Evolutionary conservation across 139 green algal genomes (phyloP).

Genomic region (Mesotaenium endlicherianum): DNA sequence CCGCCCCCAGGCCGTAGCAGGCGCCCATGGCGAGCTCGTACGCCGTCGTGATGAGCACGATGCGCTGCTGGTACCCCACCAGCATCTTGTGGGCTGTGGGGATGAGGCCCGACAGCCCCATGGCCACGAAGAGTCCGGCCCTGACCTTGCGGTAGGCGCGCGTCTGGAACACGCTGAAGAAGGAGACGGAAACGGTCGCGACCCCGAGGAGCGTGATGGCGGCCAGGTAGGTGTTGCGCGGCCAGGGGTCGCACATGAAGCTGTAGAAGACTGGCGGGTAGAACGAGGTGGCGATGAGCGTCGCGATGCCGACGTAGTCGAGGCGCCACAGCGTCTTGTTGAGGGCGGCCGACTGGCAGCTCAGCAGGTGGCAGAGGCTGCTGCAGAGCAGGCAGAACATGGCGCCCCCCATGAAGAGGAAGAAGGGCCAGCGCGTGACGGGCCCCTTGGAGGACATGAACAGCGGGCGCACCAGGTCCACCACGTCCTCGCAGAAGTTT

Average conservation of each 20-base stretch:
- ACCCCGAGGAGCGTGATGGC: conserved; percentile 67
- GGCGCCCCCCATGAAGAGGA: conserved; percentile 83
- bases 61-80: not conserved
- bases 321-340: conserved; percentile 60
- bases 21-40: conserved; percentile 80
- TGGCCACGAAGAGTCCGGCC: conserved; percentile 68
- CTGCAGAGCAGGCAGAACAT: conserved; percentile 85
- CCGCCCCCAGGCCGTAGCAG: conserved; percentile 83
- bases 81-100: conserved; percentile 70
- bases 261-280: conserved; percentile 86
- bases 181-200: conserved; percentile 65
- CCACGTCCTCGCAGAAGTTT: not conserved
- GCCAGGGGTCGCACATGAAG: conserved; percentile 82
- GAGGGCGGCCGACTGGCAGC: conserved; percentile 66
- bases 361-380: conserved; percentile 82
- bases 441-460: not conserved
- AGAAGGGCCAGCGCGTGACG: conserved; percentile 66
- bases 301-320: conserved; percentile 90
- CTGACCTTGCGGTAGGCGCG: conserved; percentile 64
- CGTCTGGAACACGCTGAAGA: conserved; percentile 70
- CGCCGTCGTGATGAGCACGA: not conserved
- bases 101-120: conserved; percentile 81
- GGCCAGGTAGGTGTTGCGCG: conserved; percentile 75
- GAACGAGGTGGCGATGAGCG: conserved; percentile 94
- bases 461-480: not conserved